Conservation (phyloP, 345 rosid species). For the Eucalyptus virginea region DNA sequence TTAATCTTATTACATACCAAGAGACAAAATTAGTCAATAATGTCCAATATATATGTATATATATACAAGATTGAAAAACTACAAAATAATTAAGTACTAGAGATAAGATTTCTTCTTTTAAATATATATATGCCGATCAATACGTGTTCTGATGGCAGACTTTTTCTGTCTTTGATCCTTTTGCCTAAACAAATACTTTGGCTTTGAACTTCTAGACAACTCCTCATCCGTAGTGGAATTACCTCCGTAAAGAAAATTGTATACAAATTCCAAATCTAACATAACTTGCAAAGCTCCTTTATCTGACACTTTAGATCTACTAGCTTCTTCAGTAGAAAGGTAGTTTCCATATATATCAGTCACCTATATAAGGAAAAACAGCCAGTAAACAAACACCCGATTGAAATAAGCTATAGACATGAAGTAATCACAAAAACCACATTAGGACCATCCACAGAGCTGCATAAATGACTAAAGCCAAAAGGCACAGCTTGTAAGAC, state of each 20-base stretch:
- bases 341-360: constrained; percentile 54
- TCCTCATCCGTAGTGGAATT: constrained; percentile 36
- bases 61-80: too few species aligned
- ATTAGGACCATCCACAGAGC: background rate
- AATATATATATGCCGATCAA: constrained; percentile 7
- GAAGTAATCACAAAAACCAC: background rate
- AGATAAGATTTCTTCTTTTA: too few species aligned
- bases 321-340: constrained; percentile 56
- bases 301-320: constrained; percentile 65
- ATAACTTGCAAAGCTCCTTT: constrained; percentile 82
- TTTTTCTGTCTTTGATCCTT: constrained; percentile 40
- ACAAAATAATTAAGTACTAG: too few species aligned
- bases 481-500: background rate
- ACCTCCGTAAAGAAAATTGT: constrained; percentile 72
- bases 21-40: too few species aligned
- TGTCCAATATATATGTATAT: too few species aligned
- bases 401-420: background rate
- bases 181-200: constrained; percentile 46
- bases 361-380: constrained; percentile 21
- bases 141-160: constrained; percentile 30
- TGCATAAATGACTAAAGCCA: background rate
- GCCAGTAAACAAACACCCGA: background rate
- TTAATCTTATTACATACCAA: too few species aligned
- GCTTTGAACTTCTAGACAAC: constrained; percentile 29
- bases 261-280: constrained; percentile 76